phyloP scores from a whole-genome alignment of 2,329 filamentous ascomycete species.

The Verticillium zaregamsianum region DNA sequence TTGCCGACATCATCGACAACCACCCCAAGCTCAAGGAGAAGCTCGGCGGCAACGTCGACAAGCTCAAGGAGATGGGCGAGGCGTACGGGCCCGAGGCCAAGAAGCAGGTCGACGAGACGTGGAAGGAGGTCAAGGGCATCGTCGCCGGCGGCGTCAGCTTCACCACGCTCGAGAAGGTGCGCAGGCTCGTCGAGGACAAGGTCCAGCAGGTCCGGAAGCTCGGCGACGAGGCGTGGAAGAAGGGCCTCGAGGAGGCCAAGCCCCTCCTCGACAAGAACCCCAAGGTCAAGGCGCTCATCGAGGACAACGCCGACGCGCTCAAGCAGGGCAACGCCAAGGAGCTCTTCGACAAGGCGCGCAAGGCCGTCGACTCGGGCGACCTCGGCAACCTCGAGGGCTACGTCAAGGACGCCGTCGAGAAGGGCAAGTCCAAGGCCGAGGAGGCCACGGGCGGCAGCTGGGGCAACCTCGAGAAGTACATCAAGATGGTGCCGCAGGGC shows the following conservation, averaged over 20 bases:
- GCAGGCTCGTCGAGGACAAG: slow-evolving; percentile 66
- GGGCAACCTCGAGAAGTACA: slow-evolving; percentile 54
- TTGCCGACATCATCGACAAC: slow-evolving; percentile 64
- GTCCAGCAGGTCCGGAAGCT: slow-evolving; percentile 61
- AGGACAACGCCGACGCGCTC: slow-evolving; percentile 64
- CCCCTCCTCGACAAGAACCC: slow-evolving; percentile 73
- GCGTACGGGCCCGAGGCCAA: slow-evolving; percentile 72
- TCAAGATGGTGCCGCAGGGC: slow-evolving; percentile 62
- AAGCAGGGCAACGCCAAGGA: slow-evolving; percentile 64
- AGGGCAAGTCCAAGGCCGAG: slow-evolving; percentile 50
- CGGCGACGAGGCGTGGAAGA: slow-evolving; percentile 68
- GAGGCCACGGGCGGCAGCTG: slow-evolving; percentile 28
- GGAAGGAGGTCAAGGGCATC: slow-evolving; percentile 61
- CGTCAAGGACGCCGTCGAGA: slow-evolving; percentile 48
- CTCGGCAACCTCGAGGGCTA: slow-evolving; percentile 56
- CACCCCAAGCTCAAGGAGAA: slow-evolving; percentile 71
- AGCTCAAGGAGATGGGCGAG: slow-evolving; percentile 66
- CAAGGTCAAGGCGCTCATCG: slow-evolving; percentile 67
- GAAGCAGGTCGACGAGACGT: slow-evolving; percentile 70
- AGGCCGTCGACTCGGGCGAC: slow-evolving; percentile 58
- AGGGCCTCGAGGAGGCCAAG: slow-evolving; percentile 66
- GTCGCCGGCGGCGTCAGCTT: slow-evolving; percentile 56
- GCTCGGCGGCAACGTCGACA: slow-evolving; percentile 62
- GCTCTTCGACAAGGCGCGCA: slow-evolving; percentile 58
- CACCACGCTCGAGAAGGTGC: slow-evolving; percentile 48